phyloP scores from a whole-genome alignment of 2,329 filamentous ascomycete genomes.

The Aspergillus tanneri region DNA sequence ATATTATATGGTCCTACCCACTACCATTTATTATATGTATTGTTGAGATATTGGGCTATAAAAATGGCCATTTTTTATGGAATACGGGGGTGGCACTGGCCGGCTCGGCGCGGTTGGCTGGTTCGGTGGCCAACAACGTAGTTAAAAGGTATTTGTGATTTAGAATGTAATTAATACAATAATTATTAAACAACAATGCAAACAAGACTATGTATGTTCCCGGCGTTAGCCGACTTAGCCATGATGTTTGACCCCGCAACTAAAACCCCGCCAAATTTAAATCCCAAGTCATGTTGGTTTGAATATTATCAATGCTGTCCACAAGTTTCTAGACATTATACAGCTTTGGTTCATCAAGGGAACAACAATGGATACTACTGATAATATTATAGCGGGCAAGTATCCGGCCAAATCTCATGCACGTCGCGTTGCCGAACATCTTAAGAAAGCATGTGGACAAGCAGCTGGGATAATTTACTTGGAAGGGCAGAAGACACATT shows the following conservation, averaged over 20 bases:
- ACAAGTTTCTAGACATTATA: too few relatives aligned
- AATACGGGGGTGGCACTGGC: too few relatives aligned
- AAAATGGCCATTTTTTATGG: too few relatives aligned
- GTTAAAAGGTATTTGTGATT: too few relatives aligned
- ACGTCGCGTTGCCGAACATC: conserved; percentile 74
- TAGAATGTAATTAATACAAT: too few relatives aligned
- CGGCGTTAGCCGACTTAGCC: conserved; percentile 1
- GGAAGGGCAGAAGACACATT: conserved; percentile 75
- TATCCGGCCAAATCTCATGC: conserved; percentile 87
- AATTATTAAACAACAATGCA: background rate
- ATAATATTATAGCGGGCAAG: conserved; percentile 54
- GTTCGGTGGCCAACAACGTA: too few relatives aligned
- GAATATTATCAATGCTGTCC: too few relatives aligned
- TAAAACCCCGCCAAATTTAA: conserved; percentile 2
- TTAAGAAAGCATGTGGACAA: conserved; percentile 63
- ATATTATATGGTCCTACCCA: too few relatives aligned
- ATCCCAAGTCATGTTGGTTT: too few relatives aligned
- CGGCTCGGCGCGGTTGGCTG: too few relatives aligned
- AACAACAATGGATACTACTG: conserved; percentile 32
- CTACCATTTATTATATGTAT: too few relatives aligned
- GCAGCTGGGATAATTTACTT: conserved; percentile 79
- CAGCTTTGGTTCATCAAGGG: background rate
- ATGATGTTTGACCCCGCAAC: conserved; percentile 1
- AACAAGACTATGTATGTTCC: conserved; percentile 1
- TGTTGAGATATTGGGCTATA: too few relatives aligned